Evolutionary conservation across 1,284 basidiomycete species (phyloP).

Genomic region (Taiwanofungus camphoratus): DNA sequence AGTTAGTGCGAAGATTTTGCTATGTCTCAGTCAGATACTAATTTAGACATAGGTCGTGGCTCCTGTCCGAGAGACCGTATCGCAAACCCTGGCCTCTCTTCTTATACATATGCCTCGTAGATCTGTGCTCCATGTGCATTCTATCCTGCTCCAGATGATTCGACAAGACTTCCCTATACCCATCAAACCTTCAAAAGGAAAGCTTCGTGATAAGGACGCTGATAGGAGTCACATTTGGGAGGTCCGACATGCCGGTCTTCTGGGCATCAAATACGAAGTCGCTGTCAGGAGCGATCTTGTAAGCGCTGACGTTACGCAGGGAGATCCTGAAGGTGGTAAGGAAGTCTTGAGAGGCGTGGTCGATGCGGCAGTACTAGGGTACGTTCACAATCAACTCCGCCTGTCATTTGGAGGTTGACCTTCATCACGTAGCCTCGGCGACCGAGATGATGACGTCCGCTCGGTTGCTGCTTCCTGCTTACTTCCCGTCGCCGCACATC

Average conservation of each 20-base stretch:
- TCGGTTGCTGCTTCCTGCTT: conserved; percentile 93
- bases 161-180: conserved; percentile 69
- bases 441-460: conserved; percentile 95
- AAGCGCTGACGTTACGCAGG: conserved; percentile 28
- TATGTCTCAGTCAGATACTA: not conserved
- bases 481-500: conserved; percentile 76
- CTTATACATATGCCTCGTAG: conserved; percentile 80
- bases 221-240: conserved; percentile 87
- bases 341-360: conserved; percentile 73
- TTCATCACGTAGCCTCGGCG: conserved; percentile 59
- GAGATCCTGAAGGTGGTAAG: conserved; percentile 16
- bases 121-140: conserved; percentile 78
- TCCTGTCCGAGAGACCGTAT: conserved; percentile 94
- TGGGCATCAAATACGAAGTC: conserved; percentile 97
- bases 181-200: conserved; percentile 32
- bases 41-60: conserved; percentile 71
- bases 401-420: not conserved
- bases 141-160: conserved; percentile 89
- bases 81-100: conserved; percentile 89
- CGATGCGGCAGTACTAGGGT: conserved; percentile 86
- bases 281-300: conserved; percentile 87
- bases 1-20: conserved; percentile 26
- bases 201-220: conserved; percentile 19
- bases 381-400: conserved; percentile 22
- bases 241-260: conserved; percentile 91